These are phyloP conservation scores for Syncephalastrum monosporum DNA, from an alignment of 371 early-diverging fungal species.

Conservation along the genomic window DNA sequence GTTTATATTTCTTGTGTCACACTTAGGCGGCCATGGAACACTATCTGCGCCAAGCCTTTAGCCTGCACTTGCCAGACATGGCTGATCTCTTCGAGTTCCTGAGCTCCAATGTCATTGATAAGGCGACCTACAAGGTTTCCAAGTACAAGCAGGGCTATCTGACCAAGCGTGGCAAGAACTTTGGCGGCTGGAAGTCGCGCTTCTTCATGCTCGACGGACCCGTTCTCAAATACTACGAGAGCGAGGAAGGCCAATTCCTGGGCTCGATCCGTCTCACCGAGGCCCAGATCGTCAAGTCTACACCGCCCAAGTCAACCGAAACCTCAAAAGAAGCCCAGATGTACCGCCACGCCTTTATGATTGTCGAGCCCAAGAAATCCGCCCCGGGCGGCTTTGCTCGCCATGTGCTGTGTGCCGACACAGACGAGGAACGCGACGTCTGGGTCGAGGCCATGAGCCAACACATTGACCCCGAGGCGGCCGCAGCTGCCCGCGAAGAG, in stretches of 20 bases:
- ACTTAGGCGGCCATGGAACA: slow-evolving; percentile 18
- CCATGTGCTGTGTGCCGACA: slow-evolving; percentile 86
- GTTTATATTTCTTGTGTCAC: neutral
- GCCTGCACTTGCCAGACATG: slow-evolving; percentile 52
- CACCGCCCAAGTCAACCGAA: slow-evolving; percentile 9
- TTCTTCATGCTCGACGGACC: slow-evolving; percentile 68
- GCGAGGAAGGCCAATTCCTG: slow-evolving; percentile 54
- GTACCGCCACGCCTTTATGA: slow-evolving; percentile 71
- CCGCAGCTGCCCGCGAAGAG: neutral
- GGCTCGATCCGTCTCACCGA: slow-evolving; percentile 53
- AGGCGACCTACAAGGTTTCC: slow-evolving; percentile 20
- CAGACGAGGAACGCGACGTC: slow-evolving; percentile 81
- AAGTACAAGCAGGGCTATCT: slow-evolving; percentile 76
- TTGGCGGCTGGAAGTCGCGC: slow-evolving; percentile 84
- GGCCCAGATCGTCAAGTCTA: slow-evolving; percentile 57
- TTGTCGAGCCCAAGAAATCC: slow-evolving; percentile 68
- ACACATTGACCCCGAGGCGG: slow-evolving; percentile 40
- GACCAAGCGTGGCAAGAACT: slow-evolving; percentile 83
- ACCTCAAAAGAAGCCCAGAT: slow-evolving; percentile 15
- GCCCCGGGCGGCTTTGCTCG: slow-evolving; percentile 57
- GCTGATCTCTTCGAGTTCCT: slow-evolving; percentile 68
- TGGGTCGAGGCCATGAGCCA: slow-evolving; percentile 73
- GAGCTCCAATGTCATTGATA: slow-evolving; percentile 58
- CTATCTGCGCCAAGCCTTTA: slow-evolving; percentile 64
- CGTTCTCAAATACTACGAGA: slow-evolving; percentile 72